Evolutionary conservation across 2,329 filamentous ascomycete genomes (phyloP), one percentile per base, ranked within the genome.

Genomic region (Didymella arachidicola): DNA sequence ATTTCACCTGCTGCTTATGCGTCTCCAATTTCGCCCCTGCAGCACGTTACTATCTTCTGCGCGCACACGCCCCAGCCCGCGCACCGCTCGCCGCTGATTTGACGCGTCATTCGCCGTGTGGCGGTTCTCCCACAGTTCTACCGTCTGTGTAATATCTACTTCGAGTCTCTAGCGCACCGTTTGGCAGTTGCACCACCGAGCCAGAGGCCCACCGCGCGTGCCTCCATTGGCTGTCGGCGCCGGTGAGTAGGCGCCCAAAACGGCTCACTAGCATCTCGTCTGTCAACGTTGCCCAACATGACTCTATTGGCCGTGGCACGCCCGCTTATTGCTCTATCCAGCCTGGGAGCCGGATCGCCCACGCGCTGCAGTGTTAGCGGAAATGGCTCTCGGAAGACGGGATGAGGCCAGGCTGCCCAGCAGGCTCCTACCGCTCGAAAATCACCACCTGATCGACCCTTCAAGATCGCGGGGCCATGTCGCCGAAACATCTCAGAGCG

Each of bases 151-250:
- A 14, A 16, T 32, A 32, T 32, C 30, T 32, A 6, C 30, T 32
- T 71, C 71, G 64, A 72, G 62, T 69, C 65, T 50, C 68, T 74
- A 32, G 30, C 30, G 66, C 64, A 70, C 72, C 73, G 73, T 75
- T 75, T 67, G 64, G 65, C 69, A 68, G 67, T 71, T 68, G 69
- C 71, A 72, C 67, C 69, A 67, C 58, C 60, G 44, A 52, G 60
- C 62, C 52, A 59, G 60, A 64, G 64, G 47, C 65, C 72, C 67
- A 66, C 71, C 55, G 36, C 32, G 57, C 62, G 66, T 29, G 47
- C 47, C 46, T 25, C 26, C 45, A 62, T 60, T 59, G 48, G 53
- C 30, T n/a, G 39, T 3, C 25, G 7, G 16, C 45, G 61, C 65
- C 67, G 64, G 67, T 68, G 56, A 69, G 52, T 27, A 51, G 30